Percentiles rank a stretch among this genome's conserved stretches.
These are phyloP conservation scores for Eruca vesicaria DNA, from an alignment of 441 rosid species.

Conservation along the genomic window DNA sequence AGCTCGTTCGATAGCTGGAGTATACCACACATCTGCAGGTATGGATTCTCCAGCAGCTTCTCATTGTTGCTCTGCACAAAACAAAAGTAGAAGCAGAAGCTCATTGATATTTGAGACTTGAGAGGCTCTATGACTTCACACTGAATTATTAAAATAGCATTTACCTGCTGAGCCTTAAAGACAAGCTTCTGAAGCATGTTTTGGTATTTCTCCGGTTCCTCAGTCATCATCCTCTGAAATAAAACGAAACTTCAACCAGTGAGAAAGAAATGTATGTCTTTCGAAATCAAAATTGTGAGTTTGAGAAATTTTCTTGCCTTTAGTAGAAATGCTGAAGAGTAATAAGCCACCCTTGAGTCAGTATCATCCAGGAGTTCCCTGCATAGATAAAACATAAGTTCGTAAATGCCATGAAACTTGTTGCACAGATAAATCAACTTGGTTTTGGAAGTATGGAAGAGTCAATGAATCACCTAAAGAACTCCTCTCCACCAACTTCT, in stretches of 20 bases:
- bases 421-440: constrained; percentile 12
- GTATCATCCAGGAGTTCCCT: constrained; percentile 98
- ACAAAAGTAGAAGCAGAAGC: constrained; percentile 4
- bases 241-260: constrained; percentile 19
- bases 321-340: constrained; percentile 94
- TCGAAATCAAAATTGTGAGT: constrained; percentile 19
- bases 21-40: constrained; percentile 98
- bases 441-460: constrained; percentile 13
- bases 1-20: constrained; percentile 90
- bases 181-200: constrained; percentile 96
- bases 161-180: constrained; percentile 97
- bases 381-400: constrained; percentile 25
- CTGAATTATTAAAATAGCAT: not conserved
- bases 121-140: not conserved
- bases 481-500: constrained; percentile 93
- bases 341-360: constrained; percentile 98
- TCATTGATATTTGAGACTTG: not conserved
- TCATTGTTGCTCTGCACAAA: constrained; percentile 91
- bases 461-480: constrained; percentile 71
- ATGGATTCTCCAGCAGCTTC: constrained; percentile 95
- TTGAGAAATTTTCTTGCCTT: constrained; percentile 61
- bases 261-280: constrained; percentile 20
- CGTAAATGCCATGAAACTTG: constrained; percentile 26
- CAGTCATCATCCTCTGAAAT: constrained; percentile 98
- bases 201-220: constrained; percentile 92